Percentiles rank a stretch among this genome's conserved stretches.
Conservation (phyloP, 108 stramenopile species). For the Seminavis robusta region DNA sequence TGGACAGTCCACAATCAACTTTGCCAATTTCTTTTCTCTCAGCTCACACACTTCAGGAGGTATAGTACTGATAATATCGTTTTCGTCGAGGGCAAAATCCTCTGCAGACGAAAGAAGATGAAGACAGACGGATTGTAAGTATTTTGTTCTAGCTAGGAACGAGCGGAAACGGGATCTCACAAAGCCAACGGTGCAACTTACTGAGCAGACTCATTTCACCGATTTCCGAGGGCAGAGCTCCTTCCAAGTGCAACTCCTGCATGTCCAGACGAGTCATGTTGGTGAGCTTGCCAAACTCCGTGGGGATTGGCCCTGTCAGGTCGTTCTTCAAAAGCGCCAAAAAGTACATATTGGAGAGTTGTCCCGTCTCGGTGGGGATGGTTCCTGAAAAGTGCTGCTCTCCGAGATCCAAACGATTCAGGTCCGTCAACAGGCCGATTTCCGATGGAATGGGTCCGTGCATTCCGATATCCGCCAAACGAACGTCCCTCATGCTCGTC, state of each 20-base stretch:
- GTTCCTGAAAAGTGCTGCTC: slow-evolving; percentile 52
- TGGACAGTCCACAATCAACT: no score
- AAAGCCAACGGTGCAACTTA: no score
- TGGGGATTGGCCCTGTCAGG: slow-evolving; percentile 55
- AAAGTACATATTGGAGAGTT: slow-evolving; percentile 46
- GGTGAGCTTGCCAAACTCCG: slow-evolving; percentile 39
- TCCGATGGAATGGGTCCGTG: slow-evolving; percentile 68
- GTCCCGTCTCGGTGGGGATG: slow-evolving; percentile 48
- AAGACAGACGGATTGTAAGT: no score
- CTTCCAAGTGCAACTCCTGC: slow-evolving; percentile 25
- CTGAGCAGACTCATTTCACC: slow-evolving; percentile 36
- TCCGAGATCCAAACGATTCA: slow-evolving; percentile 56
- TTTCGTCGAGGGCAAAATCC: no score
- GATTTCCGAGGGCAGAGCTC: slow-evolving; percentile 37
- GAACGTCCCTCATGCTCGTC: slow-evolving; percentile 35
- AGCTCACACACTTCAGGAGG: no score
- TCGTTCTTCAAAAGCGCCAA: slow-evolving; percentile 50
- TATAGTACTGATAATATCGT: no score
- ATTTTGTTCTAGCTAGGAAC: no score
- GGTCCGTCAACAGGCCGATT: slow-evolving; percentile 50
- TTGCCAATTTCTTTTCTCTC: no score
- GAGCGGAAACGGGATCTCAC: no score
- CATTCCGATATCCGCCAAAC: slow-evolving; percentile 44
- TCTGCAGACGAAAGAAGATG: no score
- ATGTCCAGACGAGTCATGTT: slow-evolving; percentile 34